phyloP scores from a whole-genome alignment of 352 stramenopile species.

The Halophytophthora batemanensis region DNA sequence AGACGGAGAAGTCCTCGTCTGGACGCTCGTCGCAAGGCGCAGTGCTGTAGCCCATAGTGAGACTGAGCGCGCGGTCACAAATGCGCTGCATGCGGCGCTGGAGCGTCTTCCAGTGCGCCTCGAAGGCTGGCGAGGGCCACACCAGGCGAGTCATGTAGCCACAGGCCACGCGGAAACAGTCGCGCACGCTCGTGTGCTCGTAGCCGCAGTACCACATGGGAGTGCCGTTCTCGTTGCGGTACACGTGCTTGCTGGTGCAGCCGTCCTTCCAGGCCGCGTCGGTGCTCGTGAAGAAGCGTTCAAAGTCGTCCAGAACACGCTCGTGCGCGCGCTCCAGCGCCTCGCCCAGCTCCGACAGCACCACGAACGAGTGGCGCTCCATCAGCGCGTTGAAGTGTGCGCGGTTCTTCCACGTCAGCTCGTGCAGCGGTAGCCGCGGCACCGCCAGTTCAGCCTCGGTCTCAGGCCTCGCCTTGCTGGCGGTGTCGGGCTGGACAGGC shows the following conservation, averaged over 20 bases:
- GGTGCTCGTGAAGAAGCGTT: slow-evolving; percentile 42
- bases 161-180: slow-evolving; percentile 58
- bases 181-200: slow-evolving; percentile 50
- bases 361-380: slow-evolving; percentile 58
- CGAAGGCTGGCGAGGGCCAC: slow-evolving; percentile 41
- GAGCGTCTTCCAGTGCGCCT: slow-evolving; percentile 38
- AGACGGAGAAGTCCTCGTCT: slow-evolving; percentile 55
- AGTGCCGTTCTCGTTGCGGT: slow-evolving; percentile 54
- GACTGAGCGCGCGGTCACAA: slow-evolving; percentile 46
- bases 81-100: slow-evolving; percentile 47
- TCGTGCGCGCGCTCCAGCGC: slow-evolving; percentile 34
- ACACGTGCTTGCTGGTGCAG: slow-evolving; percentile 54
- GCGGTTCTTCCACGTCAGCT: slow-evolving; percentile 52
- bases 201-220: slow-evolving; percentile 68
- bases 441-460: slow-evolving; percentile 14
- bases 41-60: slow-evolving; percentile 47
- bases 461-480: background rate
- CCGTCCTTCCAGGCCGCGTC: slow-evolving; percentile 34
- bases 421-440: slow-evolving; percentile 36
- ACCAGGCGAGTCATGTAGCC: slow-evolving; percentile 45
- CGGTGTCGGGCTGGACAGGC: slow-evolving; percentile 6
- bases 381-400: slow-evolving; percentile 46
- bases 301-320: slow-evolving; percentile 35
- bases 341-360: slow-evolving; percentile 51
- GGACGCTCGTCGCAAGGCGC: slow-evolving; percentile 22